These are phyloP conservation scores for Microthyrium microscopicum DNA, from an alignment of 2,329 filamentous ascomycete species.

Conservation along the genomic window DNA sequence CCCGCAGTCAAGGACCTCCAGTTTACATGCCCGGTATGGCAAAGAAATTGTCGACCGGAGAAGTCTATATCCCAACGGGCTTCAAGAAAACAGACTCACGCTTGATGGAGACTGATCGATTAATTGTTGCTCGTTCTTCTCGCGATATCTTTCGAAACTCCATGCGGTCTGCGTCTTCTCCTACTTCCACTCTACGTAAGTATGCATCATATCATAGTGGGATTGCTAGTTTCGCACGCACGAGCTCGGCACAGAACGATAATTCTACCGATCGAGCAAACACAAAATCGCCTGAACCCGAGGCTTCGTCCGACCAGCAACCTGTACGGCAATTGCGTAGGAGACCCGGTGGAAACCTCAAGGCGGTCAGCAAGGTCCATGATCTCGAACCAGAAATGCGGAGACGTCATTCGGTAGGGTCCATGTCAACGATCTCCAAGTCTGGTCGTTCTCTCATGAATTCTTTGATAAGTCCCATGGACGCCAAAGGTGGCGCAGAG, in stretches of 20 bases:
- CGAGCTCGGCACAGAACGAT: not conserved
- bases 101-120: no score
- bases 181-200: constrained; percentile 5
- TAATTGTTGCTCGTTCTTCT: no score
- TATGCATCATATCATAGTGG: constrained; percentile 44
- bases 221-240: constrained; percentile 24
- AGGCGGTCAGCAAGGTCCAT: constrained; percentile 28
- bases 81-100: not conserved
- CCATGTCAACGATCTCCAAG: constrained; percentile 30
- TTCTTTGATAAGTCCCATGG: constrained; percentile 15
- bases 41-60: not conserved
- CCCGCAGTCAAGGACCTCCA: not conserved
- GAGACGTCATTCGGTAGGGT: constrained; percentile 23
- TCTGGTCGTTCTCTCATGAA: constrained; percentile 25
- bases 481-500: not conserved
- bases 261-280: not conserved
- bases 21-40: not conserved
- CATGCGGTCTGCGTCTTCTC: no score
- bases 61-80: constrained; percentile 5
- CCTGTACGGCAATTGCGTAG: constrained; percentile 22
- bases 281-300: not conserved
- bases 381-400: constrained; percentile 21
- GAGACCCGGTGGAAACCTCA: constrained; percentile 31
- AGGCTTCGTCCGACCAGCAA: constrained; percentile 7
- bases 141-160: no score